Base-by-base conservation (phyloP, 495 filamentous ascomycete species). In the Penicillium tannophilum region DNA sequence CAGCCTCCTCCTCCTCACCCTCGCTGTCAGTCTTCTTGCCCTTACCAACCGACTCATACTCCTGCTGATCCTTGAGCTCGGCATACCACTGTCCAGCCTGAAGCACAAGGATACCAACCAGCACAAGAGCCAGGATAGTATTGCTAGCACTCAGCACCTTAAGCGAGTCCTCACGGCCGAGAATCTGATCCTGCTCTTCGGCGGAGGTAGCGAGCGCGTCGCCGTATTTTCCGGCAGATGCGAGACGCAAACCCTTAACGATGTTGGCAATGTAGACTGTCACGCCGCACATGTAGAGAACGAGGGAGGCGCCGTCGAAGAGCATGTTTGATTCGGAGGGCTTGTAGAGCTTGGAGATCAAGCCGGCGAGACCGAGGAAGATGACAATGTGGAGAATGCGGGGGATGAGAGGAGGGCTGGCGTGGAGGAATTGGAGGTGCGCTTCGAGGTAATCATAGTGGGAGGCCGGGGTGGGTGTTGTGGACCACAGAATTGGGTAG, bases 61-160 rank as follows among this genome's bases (percentile, higher is more conserved):
- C 93, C 74, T 92, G 87, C 68, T 78, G 78, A 72, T 97, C 92
- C 84, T 94, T 96, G 60, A 87, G 78, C 82, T 97, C 92, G 26
- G 95, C 94, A 78, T 98, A 98, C 94, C 94, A 98, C 81, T 98
- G 93, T 12, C 95, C 94, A 8, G 91, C 93, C 85, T 98, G 95
- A 67, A 98, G 77, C 31, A 95, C 90, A 59, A 98, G 65, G 28
- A 98, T 90, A 4, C 94, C 94, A 0, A 97, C 86, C 52, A 98
- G 72, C 26, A 98, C 91, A 41, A 98, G 78, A 50, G 93, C 94
- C 42, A 97, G 66, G 62, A 98, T 98, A 3, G 93, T 97, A 70
- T 98, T 95, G 72, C 90, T 97, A 28, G 94, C 94, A n/a, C 91
- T 87, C 59, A 97, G 75, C 28, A 98, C 94, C 78, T 88, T 89